A percentile compares a stretch with the other conserved stretches of the same genome.
phyloP scores from a whole-genome alignment of 2,329 filamentous ascomycete species.

The Cladobotryum protrusum region DNA sequence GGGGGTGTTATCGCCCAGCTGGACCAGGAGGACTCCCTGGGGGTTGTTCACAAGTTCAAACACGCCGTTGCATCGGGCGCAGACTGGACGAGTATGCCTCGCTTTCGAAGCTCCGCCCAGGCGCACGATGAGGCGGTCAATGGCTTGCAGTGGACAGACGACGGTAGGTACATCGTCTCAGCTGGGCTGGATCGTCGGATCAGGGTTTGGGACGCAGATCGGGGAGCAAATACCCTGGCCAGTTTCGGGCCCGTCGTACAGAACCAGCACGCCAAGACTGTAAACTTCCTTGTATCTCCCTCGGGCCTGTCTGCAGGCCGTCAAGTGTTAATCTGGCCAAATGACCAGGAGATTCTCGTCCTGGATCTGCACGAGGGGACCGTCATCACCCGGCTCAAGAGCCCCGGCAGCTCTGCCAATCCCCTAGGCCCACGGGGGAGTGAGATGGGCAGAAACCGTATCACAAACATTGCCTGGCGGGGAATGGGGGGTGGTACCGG shows the following conservation, averaged over 20 bases:
- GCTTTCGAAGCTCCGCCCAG: slow-evolving; percentile 45
- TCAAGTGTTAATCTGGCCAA: slow-evolving; percentile 74
- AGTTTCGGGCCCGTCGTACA: slow-evolving; percentile 79
- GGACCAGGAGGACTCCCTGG: slow-evolving; percentile 77
- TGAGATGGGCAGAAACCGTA: slow-evolving; percentile 56
- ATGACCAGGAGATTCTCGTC: slow-evolving; percentile 71
- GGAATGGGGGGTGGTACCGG: slow-evolving; percentile 51
- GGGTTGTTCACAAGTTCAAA: slow-evolving; percentile 45
- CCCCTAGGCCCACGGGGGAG: slow-evolving; percentile 36
- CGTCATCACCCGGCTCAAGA: slow-evolving; percentile 63
- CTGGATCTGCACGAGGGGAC: slow-evolving; percentile 75
- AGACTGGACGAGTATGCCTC: slow-evolving; percentile 24
- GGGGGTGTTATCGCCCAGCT: slow-evolving; percentile 70
- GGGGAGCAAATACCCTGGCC: slow-evolving; percentile 78
- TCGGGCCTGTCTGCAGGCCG: slow-evolving; percentile 45
- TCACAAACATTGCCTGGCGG: slow-evolving; percentile 71
- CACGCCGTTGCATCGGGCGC: slow-evolving; percentile 26
- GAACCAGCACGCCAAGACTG: slow-evolving; percentile 60
- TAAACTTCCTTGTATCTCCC: slow-evolving; percentile 59
- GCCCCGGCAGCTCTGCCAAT: slow-evolving; percentile 52
- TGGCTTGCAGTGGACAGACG: slow-evolving; percentile 75
- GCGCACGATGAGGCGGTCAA: slow-evolving; percentile 83
- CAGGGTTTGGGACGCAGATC: slow-evolving; percentile 77
- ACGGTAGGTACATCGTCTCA: slow-evolving; percentile 69
- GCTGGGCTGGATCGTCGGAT: slow-evolving; percentile 79